Evolutionary conservation across 2,329 filamentous ascomycete species (phyloP), one percentile per base, ranked within the genome.

Genomic region (Beauveria medogensis): DNA sequence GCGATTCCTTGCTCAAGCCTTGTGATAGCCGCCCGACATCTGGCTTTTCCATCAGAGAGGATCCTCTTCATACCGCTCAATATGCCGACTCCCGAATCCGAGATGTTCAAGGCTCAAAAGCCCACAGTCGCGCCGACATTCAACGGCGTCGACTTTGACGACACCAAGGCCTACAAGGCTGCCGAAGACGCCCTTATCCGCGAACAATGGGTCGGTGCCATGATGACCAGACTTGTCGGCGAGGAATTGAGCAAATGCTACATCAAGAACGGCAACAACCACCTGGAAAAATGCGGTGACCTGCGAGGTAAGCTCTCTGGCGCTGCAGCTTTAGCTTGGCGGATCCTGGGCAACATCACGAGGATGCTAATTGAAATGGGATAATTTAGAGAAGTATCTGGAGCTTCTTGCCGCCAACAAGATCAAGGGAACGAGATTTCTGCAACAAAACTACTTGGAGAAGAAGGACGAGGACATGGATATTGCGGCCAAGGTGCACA

Each of bases 221-320:
- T 94, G 90, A 94, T 92, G 90, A 89, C 88, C 62, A 82, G 90
- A 64, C 77, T 94, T 65, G 89, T 94, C 60, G 80, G 89, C 65
- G 88, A 93, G 73, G 90, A 94, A 80, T 79, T 94, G 78, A 82
- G 87, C 75, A 93, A 91, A 79, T 94, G 90, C 80, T 94, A 94
- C 77, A 85, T 86, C 75, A 82, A 85, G 67, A 89, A 94, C 77
- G 91, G 90, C 61, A 89, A 92, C 66, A 94, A 94, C 75, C 90
- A 94, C 74, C 76, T 94, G 73, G 90, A 93, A 82, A 94, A 93
- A 78, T 94, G 90, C 75, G 90, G 89, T 66, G 79, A 83, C 69
- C 74, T 93, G 75, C 82, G 90, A 88, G 90, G 90, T 94, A 74
- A 81, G 88, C 78, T 55, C 55, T 5, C 50, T 5, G 10, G 12